These are phyloP conservation scores for Cicer chorassanicum DNA, from an alignment of 306 rosid genomes.

Conservation along the genomic window DNA sequence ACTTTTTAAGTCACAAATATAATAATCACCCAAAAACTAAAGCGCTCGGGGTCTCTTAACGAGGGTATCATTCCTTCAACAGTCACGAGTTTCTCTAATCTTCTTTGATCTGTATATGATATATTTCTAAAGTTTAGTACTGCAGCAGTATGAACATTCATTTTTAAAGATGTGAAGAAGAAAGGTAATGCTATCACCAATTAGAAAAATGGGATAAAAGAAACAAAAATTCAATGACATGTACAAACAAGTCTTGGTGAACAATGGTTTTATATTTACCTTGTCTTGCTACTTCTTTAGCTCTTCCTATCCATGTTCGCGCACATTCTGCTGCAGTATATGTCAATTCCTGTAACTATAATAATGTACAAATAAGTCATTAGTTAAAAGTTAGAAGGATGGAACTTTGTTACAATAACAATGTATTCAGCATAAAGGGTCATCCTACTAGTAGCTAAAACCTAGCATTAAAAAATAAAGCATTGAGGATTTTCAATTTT, in stretches of 20 bases:
- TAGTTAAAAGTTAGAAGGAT: slow-evolving; percentile 3
- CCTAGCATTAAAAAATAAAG: slow-evolving; percentile 6
- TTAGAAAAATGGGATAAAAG: not conserved
- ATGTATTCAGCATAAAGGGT: slow-evolving; percentile 29
- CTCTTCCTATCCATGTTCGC: slow-evolving; percentile 72
- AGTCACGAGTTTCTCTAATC: slow-evolving; percentile 69
- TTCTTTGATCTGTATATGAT: slow-evolving; percentile 67
- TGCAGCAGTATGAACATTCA: slow-evolving; percentile 7
- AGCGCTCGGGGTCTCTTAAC: slow-evolving; percentile 76
- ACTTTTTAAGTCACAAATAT: not conserved
- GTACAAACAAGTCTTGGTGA: slow-evolving; percentile 8
- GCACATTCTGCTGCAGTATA: slow-evolving; percentile 70
- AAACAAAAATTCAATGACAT: not conserved
- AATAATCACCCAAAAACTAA: slow-evolving; percentile 86
- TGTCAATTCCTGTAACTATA: slow-evolving; percentile 74
- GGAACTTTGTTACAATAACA: slow-evolving; percentile 23
- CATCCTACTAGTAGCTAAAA: slow-evolving; percentile 10
- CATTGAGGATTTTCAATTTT: slow-evolving; percentile 34
- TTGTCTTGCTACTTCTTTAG: slow-evolving; percentile 73
- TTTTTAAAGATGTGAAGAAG: slow-evolving; percentile 32
- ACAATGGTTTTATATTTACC: slow-evolving; percentile 54
- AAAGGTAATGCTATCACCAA: slow-evolving; percentile 16
- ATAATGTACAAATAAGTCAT: slow-evolving; percentile 26
- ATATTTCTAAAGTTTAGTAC: slow-evolving; percentile 34
- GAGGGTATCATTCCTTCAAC: slow-evolving; percentile 89